Percentiles rank a stretch among this genome's conserved stretches.
Evolutionary conservation across 306 rosid genomes (phyloP).

Genomic region (Castanea sativa): DNA sequence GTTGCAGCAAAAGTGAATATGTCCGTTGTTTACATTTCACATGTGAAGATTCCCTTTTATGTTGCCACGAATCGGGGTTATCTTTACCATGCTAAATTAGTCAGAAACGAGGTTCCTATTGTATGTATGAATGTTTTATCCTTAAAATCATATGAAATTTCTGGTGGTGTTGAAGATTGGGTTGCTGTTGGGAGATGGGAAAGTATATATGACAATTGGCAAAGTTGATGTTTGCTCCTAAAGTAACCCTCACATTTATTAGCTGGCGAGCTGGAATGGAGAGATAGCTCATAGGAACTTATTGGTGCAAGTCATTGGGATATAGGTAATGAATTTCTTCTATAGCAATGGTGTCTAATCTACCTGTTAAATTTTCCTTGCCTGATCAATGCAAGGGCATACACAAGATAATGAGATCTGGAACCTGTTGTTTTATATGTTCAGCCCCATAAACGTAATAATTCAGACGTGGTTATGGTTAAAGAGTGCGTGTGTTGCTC

Average conservation of each 20-base stretch:
- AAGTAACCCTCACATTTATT: constrained; percentile 41
- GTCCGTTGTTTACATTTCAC: constrained; percentile 77
- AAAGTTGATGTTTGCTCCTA: constrained; percentile 50
- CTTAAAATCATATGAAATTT: constrained; percentile 35
- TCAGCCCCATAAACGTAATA: neutral
- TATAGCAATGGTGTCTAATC: constrained; percentile 6
- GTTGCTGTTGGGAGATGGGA: constrained; percentile 88
- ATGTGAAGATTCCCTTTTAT: constrained; percentile 64
- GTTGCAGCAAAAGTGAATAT: constrained; percentile 93
- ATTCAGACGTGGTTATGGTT: neutral
- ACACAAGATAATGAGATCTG: constrained; percentile 9
- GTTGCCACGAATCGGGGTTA: constrained; percentile 85
- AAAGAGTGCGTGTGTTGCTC: neutral
- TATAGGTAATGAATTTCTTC: constrained; percentile 48
- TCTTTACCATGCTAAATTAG: constrained; percentile 71
- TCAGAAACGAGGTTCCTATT: constrained; percentile 65
- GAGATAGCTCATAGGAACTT: constrained; percentile 77
- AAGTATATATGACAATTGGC: constrained; percentile 64
- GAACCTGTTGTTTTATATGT: constrained; percentile 7
- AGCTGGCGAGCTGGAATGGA: constrained; percentile 86
- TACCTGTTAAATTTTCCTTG: neutral
- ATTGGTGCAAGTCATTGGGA: constrained; percentile 92
- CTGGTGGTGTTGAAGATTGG: constrained; percentile 60
- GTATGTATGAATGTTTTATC: constrained; percentile 80
- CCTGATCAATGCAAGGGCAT: constrained; percentile 12